Base-by-base conservation (phyloP, 257 asterid species). In the Cordia subcordata region DNA sequence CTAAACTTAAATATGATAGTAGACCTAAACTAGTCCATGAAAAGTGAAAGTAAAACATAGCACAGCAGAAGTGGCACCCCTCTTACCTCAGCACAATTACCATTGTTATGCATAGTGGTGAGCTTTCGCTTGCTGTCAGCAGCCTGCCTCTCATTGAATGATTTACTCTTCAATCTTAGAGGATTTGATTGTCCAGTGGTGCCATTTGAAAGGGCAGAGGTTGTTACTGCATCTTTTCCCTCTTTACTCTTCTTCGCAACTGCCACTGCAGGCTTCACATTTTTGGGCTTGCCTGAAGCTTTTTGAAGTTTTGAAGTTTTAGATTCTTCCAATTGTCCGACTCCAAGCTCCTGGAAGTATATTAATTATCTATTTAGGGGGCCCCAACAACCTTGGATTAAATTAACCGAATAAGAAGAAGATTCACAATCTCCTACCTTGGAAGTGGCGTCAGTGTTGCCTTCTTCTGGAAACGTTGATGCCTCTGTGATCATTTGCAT, bases 191-290 rank as follows among this genome's bases (percentile, higher is more conserved):
- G 75, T 42, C 64, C 63, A 20, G 61, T 22, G 11, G 66, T 53
- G 11, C 80, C 73, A 61, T 74, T 70, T 22, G 79, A 57, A 63
- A 55, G 59, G 44, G 57, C 66, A 13, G 72, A 39, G 57, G 60
- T 39, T 44, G 57, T 33, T 44, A 53, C 58, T 53, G 21, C 66
- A 57, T 75, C 74, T 44, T 56, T 67, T 57, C 72, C 75, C 47
- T 57, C 76, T 53, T 22, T 53, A 14, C 35, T 53, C 57, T 53
- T 53, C 23, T 49, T 49, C 20, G 15, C 21, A 49, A 17, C 54
- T n/a, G 54, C 11, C 13, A 49, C 27, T 49, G 54, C 27, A 53
- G 57, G 57, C 57, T 53, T 53, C 1, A 27, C 57, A 23, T 53
- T 21, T 11, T 10, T 21, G 17, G 16, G 3, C 38, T 53, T 53